Evolutionary conservation across 345 rosid genomes (phyloP).

Genomic region (Dovyalis caffra): DNA sequence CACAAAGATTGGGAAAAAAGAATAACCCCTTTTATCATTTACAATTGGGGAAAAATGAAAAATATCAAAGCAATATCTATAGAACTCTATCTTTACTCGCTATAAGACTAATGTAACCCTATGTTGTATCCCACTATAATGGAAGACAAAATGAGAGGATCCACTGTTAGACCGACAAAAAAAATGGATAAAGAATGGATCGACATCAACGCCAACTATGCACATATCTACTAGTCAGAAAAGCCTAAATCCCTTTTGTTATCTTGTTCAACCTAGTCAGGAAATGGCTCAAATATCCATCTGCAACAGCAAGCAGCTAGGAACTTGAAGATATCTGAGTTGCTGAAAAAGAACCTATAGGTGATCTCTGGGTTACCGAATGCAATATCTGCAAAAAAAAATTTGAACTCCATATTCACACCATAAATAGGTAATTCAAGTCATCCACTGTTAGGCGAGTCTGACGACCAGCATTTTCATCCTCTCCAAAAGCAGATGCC

Average conservation of each 20-base stretch:
- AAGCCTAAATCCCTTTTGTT: neutral
- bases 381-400: constrained; percentile 8
- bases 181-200: constrained; percentile 8
- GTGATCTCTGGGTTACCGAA: constrained; percentile 26
- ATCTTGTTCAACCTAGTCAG: neutral
- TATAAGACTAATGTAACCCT: constrained; percentile 13
- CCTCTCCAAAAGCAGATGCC: constrained; percentile 95
- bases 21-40: constrained; percentile 18
- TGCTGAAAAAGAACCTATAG: constrained; percentile 23
- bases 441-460: constrained; percentile 85
- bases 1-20: neutral
- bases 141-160: neutral
- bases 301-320: constrained; percentile 13
- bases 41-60: constrained; percentile 3
- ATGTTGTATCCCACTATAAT: constrained; percentile 8
- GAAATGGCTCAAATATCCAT: constrained; percentile 1
- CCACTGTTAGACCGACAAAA: constrained; percentile 8
- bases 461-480: constrained; percentile 66
- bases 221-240: neutral
- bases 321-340: constrained; percentile 2
- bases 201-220: constrained; percentile 3
- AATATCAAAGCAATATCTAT: neutral
- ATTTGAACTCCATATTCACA: constrained; percentile 33
- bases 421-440: constrained; percentile 81
- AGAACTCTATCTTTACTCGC: constrained; percentile 5